A percentile compares a stretch with the other conserved stretches of the same genome.
Conservation (phyloP, 2,329 filamentous ascomycete species). For the Tolypocladium capitatum region DNA sequence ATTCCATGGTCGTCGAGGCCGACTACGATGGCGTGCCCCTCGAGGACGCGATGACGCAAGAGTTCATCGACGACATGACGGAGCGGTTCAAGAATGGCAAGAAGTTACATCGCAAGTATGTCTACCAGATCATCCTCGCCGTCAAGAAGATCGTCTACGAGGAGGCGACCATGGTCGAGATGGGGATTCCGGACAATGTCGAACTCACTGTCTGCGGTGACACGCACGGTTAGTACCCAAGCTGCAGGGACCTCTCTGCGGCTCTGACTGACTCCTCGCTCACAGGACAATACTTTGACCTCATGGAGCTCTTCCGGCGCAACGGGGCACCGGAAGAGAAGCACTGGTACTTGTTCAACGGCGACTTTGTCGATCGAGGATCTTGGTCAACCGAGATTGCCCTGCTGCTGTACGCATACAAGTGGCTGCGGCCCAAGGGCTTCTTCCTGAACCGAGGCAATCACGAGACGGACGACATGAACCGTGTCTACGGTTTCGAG, state of each 20-base stretch:
- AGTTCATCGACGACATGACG: slow-evolving; percentile 97
- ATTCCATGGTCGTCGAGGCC: slow-evolving; percentile 69
- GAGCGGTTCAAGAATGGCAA: slow-evolving; percentile 92
- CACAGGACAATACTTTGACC: slow-evolving; percentile 90
- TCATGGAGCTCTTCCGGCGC: slow-evolving; percentile 88
- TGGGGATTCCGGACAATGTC: slow-evolving; percentile 63
- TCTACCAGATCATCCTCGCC: slow-evolving; percentile 87
- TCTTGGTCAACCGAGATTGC: slow-evolving; percentile 98
- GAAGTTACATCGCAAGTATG: slow-evolving; percentile 90
- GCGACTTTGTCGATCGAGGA: slow-evolving; percentile 94
- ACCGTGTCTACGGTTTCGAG: slow-evolving; percentile 94
- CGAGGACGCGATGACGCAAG: slow-evolving; percentile 76
- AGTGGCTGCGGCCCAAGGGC: slow-evolving; percentile 75
- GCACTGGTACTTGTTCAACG: slow-evolving; percentile 94
- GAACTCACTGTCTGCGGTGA: slow-evolving; percentile 92
- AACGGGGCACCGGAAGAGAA: slow-evolving; percentile 76
- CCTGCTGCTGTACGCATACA: slow-evolving; percentile 86
- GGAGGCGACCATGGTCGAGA: slow-evolving; percentile 94
- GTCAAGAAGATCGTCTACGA: slow-evolving; percentile 83
- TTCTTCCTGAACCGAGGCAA: slow-evolving; percentile 98
- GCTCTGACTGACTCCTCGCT: not conserved
- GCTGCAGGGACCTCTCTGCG: not conserved
- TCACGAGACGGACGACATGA: slow-evolving; percentile 99
- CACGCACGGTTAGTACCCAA: slow-evolving; percentile 62
- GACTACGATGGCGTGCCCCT: slow-evolving; percentile 76